phyloP scores from a whole-genome alignment of 2,329 filamentous ascomycete genomes.

The Akanthomyces dipterigenus region DNA sequence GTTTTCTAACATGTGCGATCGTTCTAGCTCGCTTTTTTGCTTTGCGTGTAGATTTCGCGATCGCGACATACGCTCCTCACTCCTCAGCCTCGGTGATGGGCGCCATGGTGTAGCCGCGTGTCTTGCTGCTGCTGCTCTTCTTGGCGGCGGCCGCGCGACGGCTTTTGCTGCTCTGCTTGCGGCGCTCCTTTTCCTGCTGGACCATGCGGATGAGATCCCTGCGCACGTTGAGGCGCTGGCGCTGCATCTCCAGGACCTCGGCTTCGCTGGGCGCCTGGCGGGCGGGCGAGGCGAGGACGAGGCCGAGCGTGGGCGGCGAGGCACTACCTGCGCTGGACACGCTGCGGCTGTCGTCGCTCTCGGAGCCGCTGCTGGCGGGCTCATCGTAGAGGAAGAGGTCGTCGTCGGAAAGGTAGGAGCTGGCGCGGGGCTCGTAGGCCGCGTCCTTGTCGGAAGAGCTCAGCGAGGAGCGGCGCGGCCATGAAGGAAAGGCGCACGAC shows the following conservation, averaged over 20 bases:
- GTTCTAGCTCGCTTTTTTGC: not conserved
- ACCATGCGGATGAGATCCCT: conserved; percentile 46
- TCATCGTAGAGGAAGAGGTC: conserved; percentile 44
- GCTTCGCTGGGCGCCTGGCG: conserved; percentile 32
- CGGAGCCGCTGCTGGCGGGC: conserved; percentile 44
- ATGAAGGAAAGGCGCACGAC: conserved; percentile 51
- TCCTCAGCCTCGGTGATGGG: conserved; percentile 42
- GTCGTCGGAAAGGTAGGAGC: conserved; percentile 56
- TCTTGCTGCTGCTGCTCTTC: conserved; percentile 43
- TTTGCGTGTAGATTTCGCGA: not conserved
- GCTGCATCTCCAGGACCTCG: conserved; percentile 44
- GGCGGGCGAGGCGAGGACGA: conserved; percentile 24
- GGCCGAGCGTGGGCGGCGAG: conserved; percentile 24
- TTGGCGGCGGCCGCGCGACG: conserved; percentile 28
- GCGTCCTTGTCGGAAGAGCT: conserved; percentile 33
- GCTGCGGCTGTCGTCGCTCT: conserved; percentile 37
- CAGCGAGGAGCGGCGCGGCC: conserved; percentile 50
- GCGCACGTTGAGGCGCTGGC: conserved; percentile 44
- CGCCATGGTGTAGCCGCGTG: conserved; percentile 38
- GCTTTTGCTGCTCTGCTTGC: conserved; percentile 35
- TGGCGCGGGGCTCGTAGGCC: conserved; percentile 35
- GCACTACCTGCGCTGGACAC: conserved; percentile 39
- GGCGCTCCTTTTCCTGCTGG: conserved; percentile 48
- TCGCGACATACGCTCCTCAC: not conserved
- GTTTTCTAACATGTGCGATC: not conserved